Evolutionary conservation across 306 rosid genomes (phyloP), one percentile per base, ranked within the genome.

Genomic region (Fragaria vesca): DNA sequence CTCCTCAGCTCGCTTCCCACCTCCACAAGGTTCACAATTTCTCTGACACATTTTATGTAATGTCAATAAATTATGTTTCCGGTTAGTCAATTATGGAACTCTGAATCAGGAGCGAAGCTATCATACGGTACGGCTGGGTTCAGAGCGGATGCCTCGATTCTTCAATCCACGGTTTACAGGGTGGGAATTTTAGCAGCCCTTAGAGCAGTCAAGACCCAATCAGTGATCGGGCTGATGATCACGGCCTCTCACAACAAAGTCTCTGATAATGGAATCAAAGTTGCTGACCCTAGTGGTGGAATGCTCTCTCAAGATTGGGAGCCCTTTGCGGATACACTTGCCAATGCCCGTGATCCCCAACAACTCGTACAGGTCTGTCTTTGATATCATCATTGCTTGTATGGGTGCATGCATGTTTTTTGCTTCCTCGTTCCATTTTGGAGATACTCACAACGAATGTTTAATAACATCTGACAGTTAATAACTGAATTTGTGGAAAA

Each of bases 291-390:
- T 0, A 88, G 62, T 69, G 98, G 97, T 0, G 93, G 93, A 71
- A 91, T 95, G 97, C 93, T 95, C 79, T 79, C 97, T 68, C 98
- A 92, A 86, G 87, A 85, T 20, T 93, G 97, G 98, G 97, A 95
- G 78, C 94, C 97, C 26, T 92, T 95, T 63, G 96, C 98, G 3
- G 93, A 95, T 36, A 81, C 88, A 12, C 87, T 95, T 9, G 96
- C 97, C 73, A 85, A 87, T 80, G 96, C 93, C 13, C 71, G 84
- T 78, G 83, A 91, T 80, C 80, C 97, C 12, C 85, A 81, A 32
- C 81, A 89, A 24, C 96, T 95, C 16, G 38, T 91, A 71, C 86
- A 16, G 81, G 70, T 74, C 45, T 28, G n/a, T 74, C 17, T 43
- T 47, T 74, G 47, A 74, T 60, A 43, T 61, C 20, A 28, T 47